Evolutionary conservation across 768 basidiomycete species (phyloP).

Genomic region (Lentinula guzmanii): DNA sequence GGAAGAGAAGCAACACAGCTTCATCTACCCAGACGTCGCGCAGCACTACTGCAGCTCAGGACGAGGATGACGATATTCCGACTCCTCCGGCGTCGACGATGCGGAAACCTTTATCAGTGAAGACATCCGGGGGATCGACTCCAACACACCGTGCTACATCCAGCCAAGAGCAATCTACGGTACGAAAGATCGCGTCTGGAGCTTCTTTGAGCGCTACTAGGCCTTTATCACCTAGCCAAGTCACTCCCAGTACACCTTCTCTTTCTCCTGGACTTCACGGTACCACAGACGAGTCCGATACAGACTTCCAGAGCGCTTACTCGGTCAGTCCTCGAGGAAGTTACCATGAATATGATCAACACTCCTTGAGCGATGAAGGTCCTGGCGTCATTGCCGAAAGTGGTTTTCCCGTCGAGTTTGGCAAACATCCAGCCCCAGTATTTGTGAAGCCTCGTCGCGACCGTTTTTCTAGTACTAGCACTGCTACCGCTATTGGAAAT

Average conservation of each 20-base stretch:
- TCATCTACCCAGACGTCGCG: constrained; percentile 52
- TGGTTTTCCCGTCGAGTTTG: constrained; percentile 24
- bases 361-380: constrained; percentile 16
- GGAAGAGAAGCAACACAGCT: constrained; percentile 55
- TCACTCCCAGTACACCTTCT: constrained; percentile 29
- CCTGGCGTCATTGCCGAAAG: constrained; percentile 21
- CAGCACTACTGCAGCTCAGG: constrained; percentile 18
- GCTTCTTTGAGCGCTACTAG: constrained; percentile 15
- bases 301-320: constrained; percentile 85
- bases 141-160: not conserved
- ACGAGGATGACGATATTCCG: constrained; percentile 21
- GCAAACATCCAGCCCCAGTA: constrained; percentile 18
- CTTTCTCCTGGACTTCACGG: constrained; percentile 24
- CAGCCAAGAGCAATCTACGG: not conserved
- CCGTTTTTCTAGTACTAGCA: constrained; percentile 51
- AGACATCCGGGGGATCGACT: not conserved
- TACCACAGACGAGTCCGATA: constrained; percentile 71
- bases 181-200: constrained; percentile 20
- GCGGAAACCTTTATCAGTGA: constrained; percentile 1
- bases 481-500: constrained; percentile 33
- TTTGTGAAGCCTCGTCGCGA: constrained; percentile 36
- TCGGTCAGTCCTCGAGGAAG: constrained; percentile 69
- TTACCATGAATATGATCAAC: constrained; percentile 28
- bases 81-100: constrained; percentile 14
- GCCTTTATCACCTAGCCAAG: constrained; percentile 20